Percentiles rank a stretch among this genome's conserved stretches.
Conservation (phyloP, 2,329 filamentous ascomycete species). For the Penicillium sp. region DNA sequence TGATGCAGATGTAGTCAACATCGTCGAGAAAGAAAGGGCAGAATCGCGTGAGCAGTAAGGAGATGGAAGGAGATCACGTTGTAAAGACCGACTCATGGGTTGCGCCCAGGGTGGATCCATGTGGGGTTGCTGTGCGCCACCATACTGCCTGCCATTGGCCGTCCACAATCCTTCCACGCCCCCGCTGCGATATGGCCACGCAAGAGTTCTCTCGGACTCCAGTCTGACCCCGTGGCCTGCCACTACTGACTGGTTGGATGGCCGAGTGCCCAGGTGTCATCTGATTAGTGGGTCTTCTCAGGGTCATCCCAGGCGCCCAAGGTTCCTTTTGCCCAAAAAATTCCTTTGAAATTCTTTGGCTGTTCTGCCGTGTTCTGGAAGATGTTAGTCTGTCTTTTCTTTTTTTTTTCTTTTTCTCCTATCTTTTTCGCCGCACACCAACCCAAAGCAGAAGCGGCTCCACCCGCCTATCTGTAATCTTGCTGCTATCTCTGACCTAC, state of each 20-base stretch:
- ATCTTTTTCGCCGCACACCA: conserved; percentile 12
- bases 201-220: conserved; percentile 8
- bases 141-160: not conserved
- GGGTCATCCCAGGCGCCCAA: conserved; percentile 5
- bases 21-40: not conserved
- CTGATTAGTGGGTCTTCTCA: conserved; percentile 15
- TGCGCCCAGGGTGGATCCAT: not conserved
- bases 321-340: conserved; percentile 12
- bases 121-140: conserved; percentile 13
- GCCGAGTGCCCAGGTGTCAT: conserved; percentile 15
- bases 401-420: conserved; percentile 9
- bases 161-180: not conserved
- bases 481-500: not conserved
- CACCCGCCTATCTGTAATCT: not conserved
- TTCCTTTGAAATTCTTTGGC: conserved; percentile 22
- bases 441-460: conserved; percentile 7
- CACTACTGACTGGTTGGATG: conserved; percentile 8
- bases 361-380: conserved; percentile 22
- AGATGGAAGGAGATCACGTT: conserved; percentile 10
- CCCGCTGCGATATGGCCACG: conserved; percentile 9
- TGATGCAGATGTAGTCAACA: conserved; percentile 8
- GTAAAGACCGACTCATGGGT: conserved; percentile 7
- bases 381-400: not conserved
- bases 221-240: conserved; percentile 7
- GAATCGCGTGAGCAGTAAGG: conserved; percentile 13